A percentile compares a stretch with the other conserved stretches of the same genome.
Conservation (phyloP, 164 flowering plant species). For the Santalum album region DNA sequence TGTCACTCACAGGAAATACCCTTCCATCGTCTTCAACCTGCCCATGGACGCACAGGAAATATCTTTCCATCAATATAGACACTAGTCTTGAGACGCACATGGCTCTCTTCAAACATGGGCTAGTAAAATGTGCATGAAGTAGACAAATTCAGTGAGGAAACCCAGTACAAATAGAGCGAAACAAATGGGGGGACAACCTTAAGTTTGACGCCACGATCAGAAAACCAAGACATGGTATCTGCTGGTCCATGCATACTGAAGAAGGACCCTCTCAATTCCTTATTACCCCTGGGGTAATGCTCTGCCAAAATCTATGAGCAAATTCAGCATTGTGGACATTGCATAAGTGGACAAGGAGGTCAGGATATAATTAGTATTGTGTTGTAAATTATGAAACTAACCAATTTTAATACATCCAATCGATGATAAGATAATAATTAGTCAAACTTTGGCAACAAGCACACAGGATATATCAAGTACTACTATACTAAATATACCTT, state of each 20-base stretch:
- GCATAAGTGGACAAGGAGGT: background rate
- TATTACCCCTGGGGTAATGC: conserved; percentile 82
- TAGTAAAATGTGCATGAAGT: too few relatives aligned
- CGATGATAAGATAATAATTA: too few relatives aligned
- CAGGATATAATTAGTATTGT: background rate
- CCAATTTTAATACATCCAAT: background rate
- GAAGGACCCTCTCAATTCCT: conserved; percentile 81
- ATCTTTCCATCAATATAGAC: background rate
- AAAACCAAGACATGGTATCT: conserved; percentile 96
- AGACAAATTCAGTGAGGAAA: background rate
- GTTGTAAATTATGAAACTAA: too few relatives aligned
- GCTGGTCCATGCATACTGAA: conserved; percentile 70
- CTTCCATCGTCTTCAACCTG: conserved; percentile 93
- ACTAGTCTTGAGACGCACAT: too few relatives aligned
- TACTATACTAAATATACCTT: too few relatives aligned
- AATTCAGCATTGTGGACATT: conserved; percentile 8
- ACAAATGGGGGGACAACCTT: conserved; percentile 44
- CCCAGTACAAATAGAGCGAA: conserved; percentile 3
- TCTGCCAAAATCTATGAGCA: conserved; percentile 61
- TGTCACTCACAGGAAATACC: conserved; percentile 84
- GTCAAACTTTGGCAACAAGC: too few relatives aligned
- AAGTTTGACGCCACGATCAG: conserved; percentile 72
- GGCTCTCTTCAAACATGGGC: too few relatives aligned
- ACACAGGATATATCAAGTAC: too few relatives aligned
- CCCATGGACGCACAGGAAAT: background rate